These are phyloP conservation scores for Penicillium sp. DNA, from an alignment of 2,329 filamentous ascomycete genomes.

Conservation along the genomic window DNA sequence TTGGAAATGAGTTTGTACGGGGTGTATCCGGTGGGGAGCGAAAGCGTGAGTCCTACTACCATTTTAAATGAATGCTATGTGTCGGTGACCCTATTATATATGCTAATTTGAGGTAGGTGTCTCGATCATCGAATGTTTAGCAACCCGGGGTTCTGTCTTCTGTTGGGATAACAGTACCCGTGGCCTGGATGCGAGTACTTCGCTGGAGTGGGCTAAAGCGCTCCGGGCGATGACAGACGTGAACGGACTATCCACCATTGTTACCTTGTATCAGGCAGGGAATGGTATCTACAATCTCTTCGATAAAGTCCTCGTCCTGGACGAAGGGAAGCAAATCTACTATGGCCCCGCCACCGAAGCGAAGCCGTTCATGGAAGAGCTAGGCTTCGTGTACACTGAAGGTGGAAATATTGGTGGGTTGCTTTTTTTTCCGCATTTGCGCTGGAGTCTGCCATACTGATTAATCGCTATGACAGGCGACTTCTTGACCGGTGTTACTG, in stretches of 20 bases:
- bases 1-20: conserved; percentile 67
- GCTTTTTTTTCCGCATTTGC: too few relatives aligned
- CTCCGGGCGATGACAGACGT: conserved; percentile 65
- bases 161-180: conserved; percentile 70
- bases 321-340: conserved; percentile 67
- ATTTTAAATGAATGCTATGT: too few relatives aligned
- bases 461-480: conserved; percentile 42
- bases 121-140: conserved; percentile 66
- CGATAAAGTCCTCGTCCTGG: conserved; percentile 69
- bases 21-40: conserved; percentile 70
- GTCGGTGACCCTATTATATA: too few relatives aligned
- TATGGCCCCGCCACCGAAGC: conserved; percentile 65
- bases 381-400: conserved; percentile 56
- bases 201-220: conserved; percentile 61
- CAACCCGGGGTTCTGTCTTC: conserved; percentile 59
- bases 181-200: conserved; percentile 66
- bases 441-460: too few relatives aligned
- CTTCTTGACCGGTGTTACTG: conserved; percentile 67
- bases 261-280: conserved; percentile 69
- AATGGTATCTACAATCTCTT: conserved; percentile 70
- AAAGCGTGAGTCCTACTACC: conserved; percentile 56
- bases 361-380: conserved; percentile 65
- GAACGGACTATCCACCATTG: conserved; percentile 60
- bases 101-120: conserved; percentile 31
- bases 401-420: too few relatives aligned